Percentiles rank a stretch among this genome's conserved stretches.
Evolutionary conservation across 805 yeast genomes (phyloP).

Genomic region (Starmera dryadoides): DNA sequence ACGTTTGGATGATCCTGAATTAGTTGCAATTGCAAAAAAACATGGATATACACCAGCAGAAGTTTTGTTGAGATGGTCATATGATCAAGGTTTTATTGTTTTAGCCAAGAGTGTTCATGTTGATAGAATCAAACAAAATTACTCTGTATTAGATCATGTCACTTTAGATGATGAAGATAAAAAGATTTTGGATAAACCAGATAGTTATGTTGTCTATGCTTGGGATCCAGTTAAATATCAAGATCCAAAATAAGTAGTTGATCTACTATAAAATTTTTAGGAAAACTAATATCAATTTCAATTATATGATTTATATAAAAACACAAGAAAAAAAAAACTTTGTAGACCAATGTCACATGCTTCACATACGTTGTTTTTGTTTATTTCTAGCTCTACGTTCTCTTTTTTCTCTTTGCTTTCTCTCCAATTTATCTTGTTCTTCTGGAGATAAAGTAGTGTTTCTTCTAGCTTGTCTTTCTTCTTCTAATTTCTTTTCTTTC

Average conservation of each 20-base stretch:
- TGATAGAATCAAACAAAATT: slow-evolving; percentile 31
- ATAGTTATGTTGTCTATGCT: slow-evolving; percentile 3
- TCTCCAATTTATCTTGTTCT: slow-evolving; percentile 72
- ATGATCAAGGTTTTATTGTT: slow-evolving; percentile 46
- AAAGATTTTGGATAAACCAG: neutral
- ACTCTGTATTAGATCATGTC: slow-evolving; percentile 20
- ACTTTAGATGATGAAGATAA: slow-evolving; percentile 1
- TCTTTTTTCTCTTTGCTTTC: slow-evolving; percentile 74
- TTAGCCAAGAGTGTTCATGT: slow-evolving; percentile 35
- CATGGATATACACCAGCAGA: slow-evolving; percentile 36
- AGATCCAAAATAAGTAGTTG: neutral
- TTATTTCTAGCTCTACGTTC: slow-evolving; percentile 66
- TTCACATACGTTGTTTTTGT: slow-evolving; percentile 38
- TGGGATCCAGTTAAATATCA: slow-evolving; percentile 4
- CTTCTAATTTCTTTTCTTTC: slow-evolving; percentile 65
- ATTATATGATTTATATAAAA: neutral
- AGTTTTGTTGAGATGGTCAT: slow-evolving; percentile 46
- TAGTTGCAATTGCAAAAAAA: slow-evolving; percentile 32
- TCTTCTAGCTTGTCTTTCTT: slow-evolving; percentile 58
- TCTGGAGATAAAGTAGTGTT: slow-evolving; percentile 56
- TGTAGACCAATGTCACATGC: too few species aligned
- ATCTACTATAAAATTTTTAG: neutral
- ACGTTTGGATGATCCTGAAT: slow-evolving; percentile 35
- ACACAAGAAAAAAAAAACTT: too few species aligned
- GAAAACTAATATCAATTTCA: neutral